Base-by-base conservation (phyloP, 1,284 basidiomycete species). In the Pseudozyma sp. region DNA sequence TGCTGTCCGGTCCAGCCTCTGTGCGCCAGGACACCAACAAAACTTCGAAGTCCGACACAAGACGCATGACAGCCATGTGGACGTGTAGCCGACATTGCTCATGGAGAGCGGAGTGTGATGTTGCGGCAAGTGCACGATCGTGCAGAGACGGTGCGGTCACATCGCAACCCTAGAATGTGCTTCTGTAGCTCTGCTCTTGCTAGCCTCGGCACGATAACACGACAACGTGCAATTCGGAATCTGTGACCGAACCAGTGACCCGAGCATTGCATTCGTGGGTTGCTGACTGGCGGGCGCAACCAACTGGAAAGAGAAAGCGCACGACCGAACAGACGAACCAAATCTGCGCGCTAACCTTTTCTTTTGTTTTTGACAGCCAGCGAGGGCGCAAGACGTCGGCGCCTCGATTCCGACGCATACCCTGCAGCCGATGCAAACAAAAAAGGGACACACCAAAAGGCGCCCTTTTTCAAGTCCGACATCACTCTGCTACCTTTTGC, bases 21-120 rank as follows among this genome's bases (percentile, higher is more conserved):
- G 24, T 24, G 24, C 24, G 35, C 10, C 40, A 5, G 40, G 5
- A 42, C 2, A 5, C 40, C 8, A 37, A 14, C 10, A 37, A 14
- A 9, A 37, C 10, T 37, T 14, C 2, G 14, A 14, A 45, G 17
- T 8, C 19, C 14, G 43, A 45, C 43, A 29, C 7, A 8, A 16
- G 43, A 47, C 30, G 45, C 30, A 47, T 33, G 29, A 47, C 13
- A 14, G 30, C 45, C 45, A 47, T 47, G 45, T 47, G 45, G 45
- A 13, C 24, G 24, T 24, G 8, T 24, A 24, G n/a, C 19, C 43
- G 43, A 13, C 17, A 24, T 7, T 9, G 43, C 43, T 8, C 8
- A 7, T 16, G 40, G 13, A 7, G n/a, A 42, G 40, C 40, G 40
- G 40, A 42, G 40, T 6, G 7, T 37, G 24, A 24, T 24, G 24